phyloP scores from a whole-genome alignment of 495 filamentous ascomycete species.

The Aspergillus sparsus region DNA sequence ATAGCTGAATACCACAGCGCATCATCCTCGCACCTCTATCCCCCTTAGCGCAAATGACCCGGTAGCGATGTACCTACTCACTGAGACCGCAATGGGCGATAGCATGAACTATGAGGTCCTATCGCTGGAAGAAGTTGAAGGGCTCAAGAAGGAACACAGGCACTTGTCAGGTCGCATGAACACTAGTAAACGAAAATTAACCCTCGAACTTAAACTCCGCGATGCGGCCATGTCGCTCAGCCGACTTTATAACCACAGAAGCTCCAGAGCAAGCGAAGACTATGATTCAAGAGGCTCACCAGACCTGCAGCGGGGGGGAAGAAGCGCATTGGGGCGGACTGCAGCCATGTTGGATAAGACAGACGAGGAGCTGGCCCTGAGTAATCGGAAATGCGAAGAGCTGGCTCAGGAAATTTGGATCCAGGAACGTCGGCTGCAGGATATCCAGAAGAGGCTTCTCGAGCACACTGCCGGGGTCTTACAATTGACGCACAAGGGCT shows the following conservation, averaged over 20 bases:
- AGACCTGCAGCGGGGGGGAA: slow-evolving; percentile 36
- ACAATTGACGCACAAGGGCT: slow-evolving; percentile 77
- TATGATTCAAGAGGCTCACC: slow-evolving; percentile 33
- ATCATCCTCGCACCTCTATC: slow-evolving; percentile 41
- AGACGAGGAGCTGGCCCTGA: slow-evolving; percentile 72
- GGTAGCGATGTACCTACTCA: slow-evolving; percentile 78
- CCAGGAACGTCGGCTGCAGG: slow-evolving; percentile 70
- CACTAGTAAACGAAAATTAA: slow-evolving; percentile 74
- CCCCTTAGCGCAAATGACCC: slow-evolving; percentile 55
- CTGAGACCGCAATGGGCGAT: slow-evolving; percentile 89
- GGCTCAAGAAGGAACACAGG: slow-evolving; percentile 80
- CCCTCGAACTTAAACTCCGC: slow-evolving; percentile 89
- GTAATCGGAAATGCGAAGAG: slow-evolving; percentile 81
- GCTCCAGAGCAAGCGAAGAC: slow-evolving; percentile 37
- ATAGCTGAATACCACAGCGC: slow-evolving; percentile 33
- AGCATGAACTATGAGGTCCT: slow-evolving; percentile 81
- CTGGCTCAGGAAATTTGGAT: slow-evolving; percentile 76
- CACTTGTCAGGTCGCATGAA: slow-evolving; percentile 73
- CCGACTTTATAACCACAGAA: slow-evolving; percentile 66
- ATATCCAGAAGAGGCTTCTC: slow-evolving; percentile 70
- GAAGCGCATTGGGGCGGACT: slow-evolving; percentile 54
- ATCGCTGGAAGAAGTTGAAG: slow-evolving; percentile 86
- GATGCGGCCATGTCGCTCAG: slow-evolving; percentile 88
- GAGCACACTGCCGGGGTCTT: slow-evolving; percentile 90
- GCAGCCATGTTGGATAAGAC: slow-evolving; percentile 49